phyloP scores from a whole-genome alignment of 441 rosid species.

The Theobroma grandiflorum region DNA sequence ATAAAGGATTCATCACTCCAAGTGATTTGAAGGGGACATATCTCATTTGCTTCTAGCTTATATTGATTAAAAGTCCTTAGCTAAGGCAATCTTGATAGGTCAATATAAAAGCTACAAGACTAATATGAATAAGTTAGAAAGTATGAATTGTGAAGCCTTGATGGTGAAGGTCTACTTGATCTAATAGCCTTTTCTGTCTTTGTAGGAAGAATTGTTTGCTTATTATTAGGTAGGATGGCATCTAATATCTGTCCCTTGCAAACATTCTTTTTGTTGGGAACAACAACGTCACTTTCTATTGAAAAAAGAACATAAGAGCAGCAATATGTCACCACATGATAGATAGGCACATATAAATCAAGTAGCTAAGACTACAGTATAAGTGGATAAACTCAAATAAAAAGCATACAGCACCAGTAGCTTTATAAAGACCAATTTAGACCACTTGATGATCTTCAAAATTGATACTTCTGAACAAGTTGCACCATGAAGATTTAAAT shows the following conservation, averaged over 20 bases:
- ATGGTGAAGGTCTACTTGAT: constrained; percentile 16
- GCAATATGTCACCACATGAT: neutral
- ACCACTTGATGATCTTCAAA: neutral
- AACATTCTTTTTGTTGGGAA: constrained; percentile 12
- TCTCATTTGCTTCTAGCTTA: too few relatives aligned
- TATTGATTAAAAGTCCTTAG: too few relatives aligned
- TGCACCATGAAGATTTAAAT: neutral
- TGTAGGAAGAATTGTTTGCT: constrained; percentile 12
- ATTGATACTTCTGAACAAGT: neutral
- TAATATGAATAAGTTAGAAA: too few relatives aligned
- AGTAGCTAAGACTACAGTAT: neutral
- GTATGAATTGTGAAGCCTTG: neutral
- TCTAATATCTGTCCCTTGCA: constrained; percentile 22
- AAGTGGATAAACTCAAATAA: neutral
- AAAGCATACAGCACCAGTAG: constrained; percentile 1
- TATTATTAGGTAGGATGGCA: constrained; percentile 19
- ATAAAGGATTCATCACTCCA: too few relatives aligned
- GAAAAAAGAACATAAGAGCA: neutral
- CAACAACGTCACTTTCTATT: constrained; percentile 5
- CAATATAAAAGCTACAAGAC: too few relatives aligned
- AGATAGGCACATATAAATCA: neutral
- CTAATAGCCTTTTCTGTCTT: constrained; percentile 12
- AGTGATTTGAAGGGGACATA: too few relatives aligned
- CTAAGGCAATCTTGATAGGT: too few relatives aligned
- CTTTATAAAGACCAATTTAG: constrained; percentile 6